Evolutionary conservation across 2,329 filamentous ascomycete species (phyloP).

Genomic region (Talaromyces islandicus): DNA sequence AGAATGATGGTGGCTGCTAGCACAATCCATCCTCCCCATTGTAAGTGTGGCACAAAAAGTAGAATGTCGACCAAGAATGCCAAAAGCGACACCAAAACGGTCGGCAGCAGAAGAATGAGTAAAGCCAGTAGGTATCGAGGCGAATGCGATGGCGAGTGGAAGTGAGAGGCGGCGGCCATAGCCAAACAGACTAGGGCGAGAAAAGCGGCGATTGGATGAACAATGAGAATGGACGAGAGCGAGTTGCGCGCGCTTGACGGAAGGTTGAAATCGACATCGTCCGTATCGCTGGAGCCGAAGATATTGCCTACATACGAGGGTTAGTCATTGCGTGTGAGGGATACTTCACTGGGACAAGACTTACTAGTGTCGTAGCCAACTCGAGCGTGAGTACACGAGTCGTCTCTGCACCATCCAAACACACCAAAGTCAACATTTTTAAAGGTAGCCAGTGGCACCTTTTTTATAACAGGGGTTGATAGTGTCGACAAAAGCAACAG

Average conservation of each 20-base stretch:
- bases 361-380: constrained; percentile 82
- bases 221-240: constrained; percentile 82
- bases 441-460: constrained; percentile 75
- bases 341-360: constrained; percentile 19
- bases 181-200: constrained; percentile 79
- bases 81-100: constrained; percentile 74
- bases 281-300: constrained; percentile 40
- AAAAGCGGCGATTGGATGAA: constrained; percentile 85
- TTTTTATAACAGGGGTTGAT: constrained; percentile 83
- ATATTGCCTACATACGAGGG: constrained; percentile 36
- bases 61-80: constrained; percentile 92
- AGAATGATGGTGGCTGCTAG: constrained; percentile 83
- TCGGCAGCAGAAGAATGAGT: constrained; percentile 79
- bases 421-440: constrained; percentile 79
- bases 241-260: constrained; percentile 60
- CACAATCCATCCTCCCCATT: constrained; percentile 92
- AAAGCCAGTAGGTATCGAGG: constrained; percentile 78
- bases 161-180: constrained; percentile 73
- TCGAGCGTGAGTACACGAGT: constrained; percentile 63
- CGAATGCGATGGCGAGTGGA: constrained; percentile 84
- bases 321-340: not conserved
- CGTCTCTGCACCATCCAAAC: constrained; percentile 74
- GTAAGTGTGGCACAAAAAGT: constrained; percentile 86
- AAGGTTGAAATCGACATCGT: constrained; percentile 56
- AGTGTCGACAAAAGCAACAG: constrained; percentile 79